Evolutionary conservation across 177 flowering plant species (phyloP).

Genomic region (Viscum album): DNA sequence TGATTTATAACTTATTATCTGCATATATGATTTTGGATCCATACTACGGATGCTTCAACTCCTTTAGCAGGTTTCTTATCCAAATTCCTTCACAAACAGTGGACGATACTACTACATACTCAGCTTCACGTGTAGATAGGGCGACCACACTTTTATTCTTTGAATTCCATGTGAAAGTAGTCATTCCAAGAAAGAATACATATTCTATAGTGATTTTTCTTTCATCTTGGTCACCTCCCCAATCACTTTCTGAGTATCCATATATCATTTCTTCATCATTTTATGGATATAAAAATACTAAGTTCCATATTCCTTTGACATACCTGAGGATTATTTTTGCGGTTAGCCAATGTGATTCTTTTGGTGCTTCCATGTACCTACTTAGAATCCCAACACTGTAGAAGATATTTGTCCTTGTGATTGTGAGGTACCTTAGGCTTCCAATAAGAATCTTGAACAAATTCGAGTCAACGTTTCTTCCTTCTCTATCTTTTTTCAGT

Average conservation of each 20-base stretch:
- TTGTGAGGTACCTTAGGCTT: not conserved
- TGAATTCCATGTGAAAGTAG: too few species aligned
- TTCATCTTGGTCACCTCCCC: too few species aligned
- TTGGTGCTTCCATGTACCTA: not conserved
- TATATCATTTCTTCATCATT: not conserved
- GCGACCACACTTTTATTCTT: too few species aligned
- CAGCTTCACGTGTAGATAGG: too few species aligned
- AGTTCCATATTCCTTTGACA: not conserved
- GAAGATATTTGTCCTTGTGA: not conserved
- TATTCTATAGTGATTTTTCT: too few species aligned
- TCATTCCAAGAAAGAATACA: too few species aligned
- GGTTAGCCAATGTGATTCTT: not conserved
- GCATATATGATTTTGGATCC: too few species aligned
- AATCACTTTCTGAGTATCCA: not conserved
- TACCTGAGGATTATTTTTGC: not conserved
- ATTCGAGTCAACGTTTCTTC: not conserved
- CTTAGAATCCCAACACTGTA: not conserved
- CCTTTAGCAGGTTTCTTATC: too few species aligned
- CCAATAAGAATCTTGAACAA: not conserved
- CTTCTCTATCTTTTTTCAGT: not conserved
- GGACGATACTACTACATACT: too few species aligned
- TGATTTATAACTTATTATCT: too few species aligned
- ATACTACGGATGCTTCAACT: too few species aligned
- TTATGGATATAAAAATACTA: not conserved
- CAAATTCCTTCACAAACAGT: too few species aligned